A percentile compares a stretch with the other conserved stretches of the same genome.
Conservation (phyloP, 768 basidiomycete species). For the Artomyces pyxidatus region DNA sequence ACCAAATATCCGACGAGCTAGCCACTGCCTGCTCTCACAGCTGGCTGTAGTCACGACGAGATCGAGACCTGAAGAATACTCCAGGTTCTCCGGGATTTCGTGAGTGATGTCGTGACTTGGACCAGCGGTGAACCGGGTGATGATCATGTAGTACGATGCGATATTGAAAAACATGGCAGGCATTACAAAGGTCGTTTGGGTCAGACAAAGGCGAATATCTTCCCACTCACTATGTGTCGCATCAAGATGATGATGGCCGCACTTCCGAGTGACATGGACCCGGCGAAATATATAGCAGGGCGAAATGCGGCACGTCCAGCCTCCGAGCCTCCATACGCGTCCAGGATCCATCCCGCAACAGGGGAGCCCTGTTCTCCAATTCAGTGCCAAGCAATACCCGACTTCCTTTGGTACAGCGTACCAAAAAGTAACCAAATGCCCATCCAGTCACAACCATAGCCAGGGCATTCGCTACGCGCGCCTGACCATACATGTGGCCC, state of each 20-base stretch:
- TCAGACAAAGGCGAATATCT: not conserved
- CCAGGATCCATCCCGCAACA: conserved; percentile 23
- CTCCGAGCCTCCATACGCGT: conserved; percentile 18
- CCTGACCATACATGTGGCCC: conserved; percentile 22
- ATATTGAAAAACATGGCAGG: too few relatives aligned
- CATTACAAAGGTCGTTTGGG: too few relatives aligned
- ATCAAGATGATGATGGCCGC: conserved; percentile 15
- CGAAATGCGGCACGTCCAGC: conserved; percentile 19
- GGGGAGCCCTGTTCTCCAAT: conserved; percentile 27
- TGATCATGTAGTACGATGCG: too few relatives aligned
- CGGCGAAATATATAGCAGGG: conserved; percentile 25
- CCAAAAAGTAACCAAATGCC: conserved; percentile 23
- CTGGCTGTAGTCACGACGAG: too few relatives aligned
- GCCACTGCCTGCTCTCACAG: too few relatives aligned
- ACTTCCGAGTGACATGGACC: conserved; percentile 21
- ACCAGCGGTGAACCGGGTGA: too few relatives aligned
- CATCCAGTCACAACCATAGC: conserved; percentile 27
- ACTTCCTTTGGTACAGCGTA: conserved; percentile 1
- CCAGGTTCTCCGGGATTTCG: too few relatives aligned
- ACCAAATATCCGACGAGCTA: too few relatives aligned
- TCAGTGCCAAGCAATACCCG: too few relatives aligned
- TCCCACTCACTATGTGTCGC: conserved; percentile 1
- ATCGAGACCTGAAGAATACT: too few relatives aligned
- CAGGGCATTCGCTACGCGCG: conserved; percentile 23
- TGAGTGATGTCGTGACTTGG: too few relatives aligned